These are phyloP conservation scores for Carex arenaria DNA, from an alignment of 202 grass and related monocot genomes.

Conservation along the genomic window DNA sequence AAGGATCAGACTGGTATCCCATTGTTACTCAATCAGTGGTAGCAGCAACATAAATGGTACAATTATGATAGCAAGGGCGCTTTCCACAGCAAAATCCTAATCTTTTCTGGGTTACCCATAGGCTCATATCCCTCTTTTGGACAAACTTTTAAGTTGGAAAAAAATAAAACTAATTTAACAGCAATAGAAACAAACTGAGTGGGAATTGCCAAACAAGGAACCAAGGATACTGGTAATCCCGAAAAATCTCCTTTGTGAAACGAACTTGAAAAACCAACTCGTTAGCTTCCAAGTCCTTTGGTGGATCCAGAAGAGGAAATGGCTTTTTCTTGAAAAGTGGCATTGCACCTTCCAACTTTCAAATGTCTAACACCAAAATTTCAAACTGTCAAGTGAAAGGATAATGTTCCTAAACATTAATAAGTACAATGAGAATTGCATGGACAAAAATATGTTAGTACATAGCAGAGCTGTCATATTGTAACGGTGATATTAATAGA, in stretches of 20 bases:
- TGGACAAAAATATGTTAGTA: background rate
- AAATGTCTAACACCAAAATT: background rate
- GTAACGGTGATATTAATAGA: background rate
- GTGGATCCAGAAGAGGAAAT: constrained; percentile 51
- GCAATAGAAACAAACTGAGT: constrained; percentile 11
- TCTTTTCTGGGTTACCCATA: background rate
- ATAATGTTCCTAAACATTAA: background rate
- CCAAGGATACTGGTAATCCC: constrained; percentile 84
- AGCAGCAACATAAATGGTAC: background rate
- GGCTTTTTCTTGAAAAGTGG: constrained; percentile 75
- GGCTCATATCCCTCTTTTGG: background rate
- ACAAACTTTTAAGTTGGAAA: constrained; percentile 5
- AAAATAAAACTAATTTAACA: background rate
- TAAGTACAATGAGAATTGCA: background rate
- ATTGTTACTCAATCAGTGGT: background rate
- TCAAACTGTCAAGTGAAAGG: constrained; percentile 4
- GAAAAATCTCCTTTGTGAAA: constrained; percentile 86
- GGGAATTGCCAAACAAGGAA: constrained; percentile 19
- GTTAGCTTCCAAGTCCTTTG: constrained; percentile 57
- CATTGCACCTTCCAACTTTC: constrained; percentile 38
- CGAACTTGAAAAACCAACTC: constrained; percentile 67
- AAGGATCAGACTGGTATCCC: background rate
- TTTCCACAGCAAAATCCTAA: background rate
- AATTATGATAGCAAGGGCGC: background rate
- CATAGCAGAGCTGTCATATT: background rate